Evolutionary conservation across 257 asterid species (phyloP).

Genomic region (Rehmannia glutinosa): DNA sequence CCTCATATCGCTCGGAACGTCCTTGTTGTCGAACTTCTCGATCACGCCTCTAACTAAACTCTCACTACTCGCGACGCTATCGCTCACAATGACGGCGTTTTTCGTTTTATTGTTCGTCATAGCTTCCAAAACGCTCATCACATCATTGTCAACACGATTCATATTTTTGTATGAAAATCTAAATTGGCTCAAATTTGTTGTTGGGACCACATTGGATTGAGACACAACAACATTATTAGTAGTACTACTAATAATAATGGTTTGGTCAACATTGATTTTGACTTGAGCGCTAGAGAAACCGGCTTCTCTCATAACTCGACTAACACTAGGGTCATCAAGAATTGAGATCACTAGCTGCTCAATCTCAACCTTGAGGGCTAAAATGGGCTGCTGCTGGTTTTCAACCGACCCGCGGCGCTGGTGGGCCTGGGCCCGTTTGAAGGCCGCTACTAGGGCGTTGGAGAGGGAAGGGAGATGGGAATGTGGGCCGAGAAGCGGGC

Average conservation of each 20-base stretch:
- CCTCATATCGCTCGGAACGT: constrained; percentile 52
- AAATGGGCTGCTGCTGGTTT: constrained; percentile 73
- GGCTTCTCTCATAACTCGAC: constrained; percentile 95
- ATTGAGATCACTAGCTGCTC: constrained; percentile 80
- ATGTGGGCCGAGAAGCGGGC: constrained; percentile 61
- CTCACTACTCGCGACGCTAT: constrained; percentile 44
- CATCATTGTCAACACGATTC: constrained; percentile 37
- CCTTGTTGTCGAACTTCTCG: constrained; percentile 55
- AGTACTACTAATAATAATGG: not conserved
- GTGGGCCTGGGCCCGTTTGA: constrained; percentile 94
- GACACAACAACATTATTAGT: constrained; percentile 13
- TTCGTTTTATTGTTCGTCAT: constrained; percentile 57
- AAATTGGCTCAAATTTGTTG: constrained; percentile 19
- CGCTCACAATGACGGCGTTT: constrained; percentile 54
- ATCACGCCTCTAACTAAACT: constrained; percentile 56
- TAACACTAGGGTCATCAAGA: constrained; percentile 94
- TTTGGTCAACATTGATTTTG: constrained; percentile 66
- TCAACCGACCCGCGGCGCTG: constrained; percentile 83
- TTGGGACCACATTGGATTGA: not conserved
- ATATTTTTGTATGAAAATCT: constrained; percentile 17
- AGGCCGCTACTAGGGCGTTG: constrained; percentile 94
- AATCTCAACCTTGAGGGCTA: constrained; percentile 76
- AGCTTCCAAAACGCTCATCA: constrained; percentile 52
- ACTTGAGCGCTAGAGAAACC: constrained; percentile 89
- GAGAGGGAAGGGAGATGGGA: constrained; percentile 72